Conservation (phyloP, 345 rosid genomes). For the Citrus cavaleriei region DNA sequence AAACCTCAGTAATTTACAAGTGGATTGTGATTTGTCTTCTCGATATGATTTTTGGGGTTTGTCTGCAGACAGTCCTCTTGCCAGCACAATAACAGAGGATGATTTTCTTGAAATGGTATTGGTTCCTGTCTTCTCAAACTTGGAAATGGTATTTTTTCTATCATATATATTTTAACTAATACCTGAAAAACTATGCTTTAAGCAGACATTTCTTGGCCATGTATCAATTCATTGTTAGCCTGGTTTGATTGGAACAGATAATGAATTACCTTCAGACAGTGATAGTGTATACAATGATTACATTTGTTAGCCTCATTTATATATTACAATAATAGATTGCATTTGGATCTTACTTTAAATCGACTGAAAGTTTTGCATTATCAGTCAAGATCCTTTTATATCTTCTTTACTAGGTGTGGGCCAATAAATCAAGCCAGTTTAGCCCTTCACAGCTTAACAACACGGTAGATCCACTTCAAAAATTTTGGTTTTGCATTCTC, state of each 20-base stretch:
- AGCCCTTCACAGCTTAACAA: neutral
- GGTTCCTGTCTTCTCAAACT: constrained; percentile 18
- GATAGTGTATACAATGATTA: neutral
- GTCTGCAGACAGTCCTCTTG: constrained; percentile 78
- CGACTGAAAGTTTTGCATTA: neutral
- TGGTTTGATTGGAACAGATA: neutral
- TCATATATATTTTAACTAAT: neutral
- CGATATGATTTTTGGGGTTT: constrained; percentile 66
- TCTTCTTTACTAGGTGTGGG: neutral
- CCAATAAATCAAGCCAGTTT: neutral
- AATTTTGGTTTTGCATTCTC: neutral
- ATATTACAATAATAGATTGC: neutral
- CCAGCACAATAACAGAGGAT: constrained; percentile 75
- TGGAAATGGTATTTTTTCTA: constrained; percentile 14
- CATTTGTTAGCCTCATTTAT: neutral
- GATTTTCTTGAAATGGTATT: constrained; percentile 94
- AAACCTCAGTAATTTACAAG: constrained; percentile 29
- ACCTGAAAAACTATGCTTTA: neutral
- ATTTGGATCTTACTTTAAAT: neutral
- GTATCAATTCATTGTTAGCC: neutral
- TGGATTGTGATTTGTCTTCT: constrained; percentile 41
- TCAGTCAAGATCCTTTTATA: neutral
- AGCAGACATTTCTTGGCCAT: constrained; percentile 9
- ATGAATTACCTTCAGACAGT: neutral
- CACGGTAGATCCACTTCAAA: neutral